phyloP scores from a whole-genome alignment of 1,284 basidiomycete genomes.

The Ustilago curta region DNA sequence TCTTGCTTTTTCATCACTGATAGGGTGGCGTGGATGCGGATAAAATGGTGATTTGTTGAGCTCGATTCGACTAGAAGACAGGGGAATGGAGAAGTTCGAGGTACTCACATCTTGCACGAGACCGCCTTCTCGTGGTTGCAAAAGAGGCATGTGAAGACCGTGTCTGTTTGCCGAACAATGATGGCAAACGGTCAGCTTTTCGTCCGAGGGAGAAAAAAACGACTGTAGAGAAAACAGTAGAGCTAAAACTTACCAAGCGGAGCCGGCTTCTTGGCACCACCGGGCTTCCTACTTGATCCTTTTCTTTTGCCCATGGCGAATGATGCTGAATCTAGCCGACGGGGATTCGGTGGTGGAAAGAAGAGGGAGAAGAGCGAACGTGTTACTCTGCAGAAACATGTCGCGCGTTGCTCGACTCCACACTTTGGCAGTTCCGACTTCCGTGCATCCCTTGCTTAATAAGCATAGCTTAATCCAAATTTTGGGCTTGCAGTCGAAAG shows the following conservation, averaged over 20 bases:
- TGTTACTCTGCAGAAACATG: slow-evolving; percentile 4
- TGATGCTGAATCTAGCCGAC: background rate
- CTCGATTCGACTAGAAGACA: no score
- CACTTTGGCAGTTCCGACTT: slow-evolving; percentile 4
- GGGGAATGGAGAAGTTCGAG: background rate
- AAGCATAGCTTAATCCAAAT: slow-evolving; percentile 24
- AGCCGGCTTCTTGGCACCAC: slow-evolving; percentile 53
- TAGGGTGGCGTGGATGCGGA: background rate
- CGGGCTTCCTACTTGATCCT: slow-evolving; percentile 56
- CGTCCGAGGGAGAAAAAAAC: background rate
- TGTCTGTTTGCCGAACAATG: slow-evolving; percentile 59
- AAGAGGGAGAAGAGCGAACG: background rate
- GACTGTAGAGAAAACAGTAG: background rate
- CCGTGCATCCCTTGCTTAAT: slow-evolving; percentile 1
- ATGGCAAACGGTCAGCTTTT: background rate
- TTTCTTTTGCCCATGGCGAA: slow-evolving; percentile 63
- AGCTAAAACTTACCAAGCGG: slow-evolving; percentile 54
- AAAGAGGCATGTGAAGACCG: slow-evolving; percentile 75
- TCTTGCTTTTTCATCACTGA: slow-evolving; percentile 67
- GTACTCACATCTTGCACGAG: slow-evolving; percentile 81
- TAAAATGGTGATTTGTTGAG: background rate
- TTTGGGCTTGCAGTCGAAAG: slow-evolving; percentile 16
- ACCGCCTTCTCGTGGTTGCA: slow-evolving; percentile 91
- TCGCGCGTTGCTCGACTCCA: slow-evolving; percentile 27
- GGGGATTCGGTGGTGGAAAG: slow-evolving; percentile 2